phyloP scores from a whole-genome alignment of 345 rosid genomes.

The Nasturtium officinale region DNA sequence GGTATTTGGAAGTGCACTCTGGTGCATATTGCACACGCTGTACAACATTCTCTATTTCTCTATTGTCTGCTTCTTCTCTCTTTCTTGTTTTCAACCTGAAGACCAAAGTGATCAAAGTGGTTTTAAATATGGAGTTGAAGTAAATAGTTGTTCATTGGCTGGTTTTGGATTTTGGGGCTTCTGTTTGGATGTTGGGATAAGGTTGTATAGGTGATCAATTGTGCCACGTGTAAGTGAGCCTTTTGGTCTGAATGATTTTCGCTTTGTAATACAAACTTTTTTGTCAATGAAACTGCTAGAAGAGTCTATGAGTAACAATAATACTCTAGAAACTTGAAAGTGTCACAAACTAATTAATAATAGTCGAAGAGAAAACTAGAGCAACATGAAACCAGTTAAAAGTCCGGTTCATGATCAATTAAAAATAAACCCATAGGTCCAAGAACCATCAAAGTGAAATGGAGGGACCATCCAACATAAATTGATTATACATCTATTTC shows the following conservation, averaged over 20 bases:
- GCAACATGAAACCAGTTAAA: slow-evolving; percentile 36
- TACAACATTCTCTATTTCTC: slow-evolving; percentile 57
- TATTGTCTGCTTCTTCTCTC: background rate
- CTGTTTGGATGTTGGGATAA: slow-evolving; percentile 58
- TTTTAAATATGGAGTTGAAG: slow-evolving; percentile 7
- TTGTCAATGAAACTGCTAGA: slow-evolving; percentile 26
- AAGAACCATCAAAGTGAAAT: slow-evolving; percentile 16
- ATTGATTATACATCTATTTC: slow-evolving; percentile 7
- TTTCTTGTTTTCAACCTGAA: background rate
- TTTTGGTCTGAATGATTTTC: background rate
- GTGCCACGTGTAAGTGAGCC: slow-evolving; percentile 46
- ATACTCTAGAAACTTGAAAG: slow-evolving; percentile 23
- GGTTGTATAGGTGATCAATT: slow-evolving; percentile 48
- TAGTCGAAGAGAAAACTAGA: background rate
- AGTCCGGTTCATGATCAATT: slow-evolving; percentile 24
- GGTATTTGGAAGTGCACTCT: slow-evolving; percentile 55
- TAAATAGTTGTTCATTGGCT: slow-evolving; percentile 48
- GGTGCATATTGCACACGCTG: slow-evolving; percentile 72
- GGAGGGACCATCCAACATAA: slow-evolving; percentile 21
- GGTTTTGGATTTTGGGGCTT: slow-evolving; percentile 54
- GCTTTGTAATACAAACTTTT: no score
- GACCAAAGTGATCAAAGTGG: slow-evolving; percentile 4
- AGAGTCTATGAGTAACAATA: slow-evolving; percentile 2
- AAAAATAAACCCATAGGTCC: background rate
- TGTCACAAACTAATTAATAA: background rate